A percentile compares a stretch with the other conserved stretches of the same genome.
Evolutionary conservation across 2,329 filamentous ascomycete genomes (phyloP).

Genomic region (Trichoderma sp.): DNA sequence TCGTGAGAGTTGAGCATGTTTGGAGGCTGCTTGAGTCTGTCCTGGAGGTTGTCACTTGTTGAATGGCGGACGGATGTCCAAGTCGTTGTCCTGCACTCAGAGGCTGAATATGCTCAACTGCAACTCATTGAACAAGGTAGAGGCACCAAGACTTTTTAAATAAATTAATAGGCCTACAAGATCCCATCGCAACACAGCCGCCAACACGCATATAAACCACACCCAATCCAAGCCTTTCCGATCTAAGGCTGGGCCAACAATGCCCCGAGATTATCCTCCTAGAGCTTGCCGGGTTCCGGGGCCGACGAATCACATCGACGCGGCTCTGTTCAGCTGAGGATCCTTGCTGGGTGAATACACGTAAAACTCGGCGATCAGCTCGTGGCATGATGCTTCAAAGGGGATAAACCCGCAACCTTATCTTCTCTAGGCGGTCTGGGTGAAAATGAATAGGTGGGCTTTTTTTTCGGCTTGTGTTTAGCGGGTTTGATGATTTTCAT

Average conservation of each 20-base stretch:
- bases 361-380: background rate
- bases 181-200: background rate
- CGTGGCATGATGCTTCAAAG: slow-evolving; percentile 12
- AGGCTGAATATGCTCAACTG: background rate
- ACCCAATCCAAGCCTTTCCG: background rate
- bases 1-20: slow-evolving; percentile 28
- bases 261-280: background rate
- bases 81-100: background rate
- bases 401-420: background rate
- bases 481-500: background rate
- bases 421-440: background rate
- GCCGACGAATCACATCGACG: background rate
- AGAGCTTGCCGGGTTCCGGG: background rate
- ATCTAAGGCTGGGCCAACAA: background rate
- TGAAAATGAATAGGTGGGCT: background rate
- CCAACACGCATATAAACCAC: background rate
- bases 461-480: background rate
- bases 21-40: background rate
- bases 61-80: background rate
- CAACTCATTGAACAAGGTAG: background rate
- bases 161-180: background rate
- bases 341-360: background rate
- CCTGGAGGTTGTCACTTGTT: background rate
- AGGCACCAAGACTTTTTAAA: background rate
- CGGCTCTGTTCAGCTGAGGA: background rate